Base-by-base conservation (phyloP, 2,329 filamentous ascomycete genomes). In the Monilinia vaccinii-corymbosi region DNA sequence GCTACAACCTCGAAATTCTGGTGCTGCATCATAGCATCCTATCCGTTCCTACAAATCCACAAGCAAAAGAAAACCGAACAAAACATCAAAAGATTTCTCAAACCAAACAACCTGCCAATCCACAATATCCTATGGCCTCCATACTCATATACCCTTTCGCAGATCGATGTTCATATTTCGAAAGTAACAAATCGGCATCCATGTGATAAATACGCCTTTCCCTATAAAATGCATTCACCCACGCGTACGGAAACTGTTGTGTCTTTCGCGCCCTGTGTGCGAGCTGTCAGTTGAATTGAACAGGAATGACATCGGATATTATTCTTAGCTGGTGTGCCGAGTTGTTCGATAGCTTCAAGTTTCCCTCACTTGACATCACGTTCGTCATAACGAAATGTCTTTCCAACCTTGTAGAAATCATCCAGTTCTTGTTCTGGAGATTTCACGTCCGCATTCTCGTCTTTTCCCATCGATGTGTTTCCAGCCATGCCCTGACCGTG, bases 381-480 rank as follows among this genome's bases (percentile, higher is more conserved):
- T 31, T 44, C 38, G 10, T 44, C 13, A 1, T 53, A 28, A 31
- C 28, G 1, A 4, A n/a, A n/a, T n/a, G 10, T 2, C 18, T 32
- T 32, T 4, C 18, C 16, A 1, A 7, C 11, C 8, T 32, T 32
- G 18, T n/a, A 11, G 18, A 32, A 21, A 18, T 9, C 28, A n/a
- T 48, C 11, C 7, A 18, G 1, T 18, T 44, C 25, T 42, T 9
- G 5, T 18, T 51, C 0, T 44, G 13, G 11, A 36, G 11, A 1
- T 8, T 14, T 6, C 2, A 13, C 31, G 6, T 36, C 0, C 1
- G 2, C 8, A 7, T 10, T 10, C 13, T 53, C 9, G 8, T 44
- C 14, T 0, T 1, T 16, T 32, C 2, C 8, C 1, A 11, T 32
- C 1, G 7, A 18, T 32, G 4, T 16, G 1, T 0, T 16, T 18